Evolutionary conservation across 352 stramenopile species (phyloP).

Genomic region (Phytophthora pistaciae): DNA sequence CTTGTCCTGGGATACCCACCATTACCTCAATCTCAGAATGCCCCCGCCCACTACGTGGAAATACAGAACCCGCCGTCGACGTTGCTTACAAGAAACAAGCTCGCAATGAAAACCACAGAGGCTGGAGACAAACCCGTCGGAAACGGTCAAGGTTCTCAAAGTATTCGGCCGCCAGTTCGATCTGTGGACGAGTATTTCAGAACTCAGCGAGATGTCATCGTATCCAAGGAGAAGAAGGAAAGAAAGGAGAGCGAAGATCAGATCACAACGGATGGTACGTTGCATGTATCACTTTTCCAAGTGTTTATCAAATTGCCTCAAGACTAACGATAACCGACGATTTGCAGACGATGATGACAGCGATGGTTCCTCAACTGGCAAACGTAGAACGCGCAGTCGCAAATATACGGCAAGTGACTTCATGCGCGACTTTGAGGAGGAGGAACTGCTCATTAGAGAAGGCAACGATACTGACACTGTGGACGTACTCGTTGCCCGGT

Average conservation of each 20-base stretch:
- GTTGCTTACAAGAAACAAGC: slow-evolving; percentile 35
- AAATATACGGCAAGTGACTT: slow-evolving; percentile 85
- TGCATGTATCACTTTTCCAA: slow-evolving; percentile 1
- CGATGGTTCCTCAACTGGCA: slow-evolving; percentile 46
- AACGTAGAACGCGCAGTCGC: slow-evolving; percentile 48
- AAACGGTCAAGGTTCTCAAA: slow-evolving; percentile 9
- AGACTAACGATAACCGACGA: slow-evolving; percentile 3
- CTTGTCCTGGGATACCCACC: slow-evolving; percentile 55
- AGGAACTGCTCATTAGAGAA: slow-evolving; percentile 53
- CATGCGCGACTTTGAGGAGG: slow-evolving; percentile 83
- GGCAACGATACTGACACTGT: slow-evolving; percentile 26
- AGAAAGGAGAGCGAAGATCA: slow-evolving; percentile 22
- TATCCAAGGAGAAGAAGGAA: slow-evolving; percentile 26
- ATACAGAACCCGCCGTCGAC: slow-evolving; percentile 56
- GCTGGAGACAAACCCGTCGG: background rate
- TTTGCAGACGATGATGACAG: slow-evolving; percentile 53
- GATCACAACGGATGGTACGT: slow-evolving; percentile 31
- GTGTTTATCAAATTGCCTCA: background rate
- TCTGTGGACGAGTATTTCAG: slow-evolving; percentile 78
- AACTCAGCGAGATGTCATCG: slow-evolving; percentile 47
- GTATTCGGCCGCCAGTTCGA: slow-evolving; percentile 3
- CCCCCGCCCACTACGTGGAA: slow-evolving; percentile 49
- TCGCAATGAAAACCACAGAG: slow-evolving; percentile 2
- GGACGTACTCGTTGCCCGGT: slow-evolving; percentile 24
- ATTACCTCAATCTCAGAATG: slow-evolving; percentile 27